Evolutionary conservation across 352 stramenopile genomes (phyloP).

Genomic region (Globisporangium uncinulatum): DNA sequence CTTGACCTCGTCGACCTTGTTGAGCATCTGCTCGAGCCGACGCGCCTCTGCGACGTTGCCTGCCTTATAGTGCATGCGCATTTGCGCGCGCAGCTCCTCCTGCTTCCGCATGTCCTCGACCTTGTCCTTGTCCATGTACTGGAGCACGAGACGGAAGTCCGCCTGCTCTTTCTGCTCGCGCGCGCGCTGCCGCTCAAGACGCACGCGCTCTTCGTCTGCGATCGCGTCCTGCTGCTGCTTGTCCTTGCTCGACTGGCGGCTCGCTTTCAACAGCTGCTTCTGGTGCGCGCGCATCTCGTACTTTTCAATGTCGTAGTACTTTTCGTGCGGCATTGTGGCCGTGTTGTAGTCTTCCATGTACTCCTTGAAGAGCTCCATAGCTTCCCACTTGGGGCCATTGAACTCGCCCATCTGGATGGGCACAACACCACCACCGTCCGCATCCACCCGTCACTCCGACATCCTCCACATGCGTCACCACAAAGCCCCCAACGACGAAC

Average conservation of each 20-base stretch:
- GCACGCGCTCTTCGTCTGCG: slow-evolving; percentile 61
- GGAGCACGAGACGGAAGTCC: slow-evolving; percentile 69
- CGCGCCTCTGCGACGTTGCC: slow-evolving; percentile 82
- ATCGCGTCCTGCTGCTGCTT: slow-evolving; percentile 21
- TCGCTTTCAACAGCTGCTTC: slow-evolving; percentile 60
- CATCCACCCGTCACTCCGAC: background rate
- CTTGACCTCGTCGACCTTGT: slow-evolving; percentile 50
- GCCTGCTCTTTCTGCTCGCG: slow-evolving; percentile 59
- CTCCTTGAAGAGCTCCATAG: slow-evolving; percentile 88
- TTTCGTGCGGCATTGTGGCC: slow-evolving; percentile 93
- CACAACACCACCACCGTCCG: too few species aligned
- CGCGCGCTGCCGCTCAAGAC: slow-evolving; percentile 44
- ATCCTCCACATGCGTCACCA: background rate
- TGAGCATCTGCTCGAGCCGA: slow-evolving; percentile 75
- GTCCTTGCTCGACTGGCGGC: slow-evolving; percentile 21
- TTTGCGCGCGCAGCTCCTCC: slow-evolving; percentile 77
- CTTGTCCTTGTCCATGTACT: slow-evolving; percentile 84
- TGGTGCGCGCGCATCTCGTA: slow-evolving; percentile 96
- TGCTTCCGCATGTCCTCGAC: slow-evolving; percentile 84
- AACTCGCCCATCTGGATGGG: slow-evolving; percentile 57
- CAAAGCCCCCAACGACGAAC: background rate
- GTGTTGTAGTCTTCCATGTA: slow-evolving; percentile 99
- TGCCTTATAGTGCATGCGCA: slow-evolving; percentile 89
- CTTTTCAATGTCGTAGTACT: slow-evolving; percentile 97
- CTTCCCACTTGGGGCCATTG: slow-evolving; percentile 82